A percentile compares a stretch with the other conserved stretches of the same genome.
These are phyloP conservation scores for Xylariaceae sp. DNA, from an alignment of 2,329 filamentous ascomycete species.

Conservation along the genomic window DNA sequence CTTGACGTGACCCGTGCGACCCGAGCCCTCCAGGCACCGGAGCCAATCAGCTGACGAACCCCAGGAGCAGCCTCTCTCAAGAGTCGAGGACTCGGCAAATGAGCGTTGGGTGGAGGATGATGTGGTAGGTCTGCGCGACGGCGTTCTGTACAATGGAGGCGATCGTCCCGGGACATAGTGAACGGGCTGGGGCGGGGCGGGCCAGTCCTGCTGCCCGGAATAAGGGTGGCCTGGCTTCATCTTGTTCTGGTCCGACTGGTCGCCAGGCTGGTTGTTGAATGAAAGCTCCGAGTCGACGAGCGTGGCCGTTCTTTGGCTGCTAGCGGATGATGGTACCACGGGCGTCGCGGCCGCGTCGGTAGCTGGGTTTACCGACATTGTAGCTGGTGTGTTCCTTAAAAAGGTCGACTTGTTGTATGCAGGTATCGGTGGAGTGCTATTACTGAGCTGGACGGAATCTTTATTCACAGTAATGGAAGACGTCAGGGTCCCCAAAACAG, in stretches of 20 bases:
- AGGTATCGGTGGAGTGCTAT: no score
- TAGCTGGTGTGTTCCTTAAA: not conserved
- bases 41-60: not conserved
- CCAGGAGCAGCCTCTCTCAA: not conserved
- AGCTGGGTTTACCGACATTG: not conserved
- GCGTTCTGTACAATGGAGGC: no score
- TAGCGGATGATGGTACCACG: not conserved
- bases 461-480: not conserved
- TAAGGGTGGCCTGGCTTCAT: not conserved
- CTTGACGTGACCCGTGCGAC: not conserved
- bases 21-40: not conserved
- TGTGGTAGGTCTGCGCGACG: no score
- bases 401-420: no score
- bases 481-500: not conserved
- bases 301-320: not conserved
- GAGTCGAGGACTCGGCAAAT: slow-evolving; percentile 1
- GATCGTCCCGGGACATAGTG: not conserved
- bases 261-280: not conserved
- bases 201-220: not conserved
- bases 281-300: not conserved
- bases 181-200: not conserved
- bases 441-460: no score
- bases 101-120: no score
- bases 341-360: not conserved
- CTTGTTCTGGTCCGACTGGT: not conserved